Conservation (phyloP, 140 eudicot species). For the Bidens hawaiensis region DNA sequence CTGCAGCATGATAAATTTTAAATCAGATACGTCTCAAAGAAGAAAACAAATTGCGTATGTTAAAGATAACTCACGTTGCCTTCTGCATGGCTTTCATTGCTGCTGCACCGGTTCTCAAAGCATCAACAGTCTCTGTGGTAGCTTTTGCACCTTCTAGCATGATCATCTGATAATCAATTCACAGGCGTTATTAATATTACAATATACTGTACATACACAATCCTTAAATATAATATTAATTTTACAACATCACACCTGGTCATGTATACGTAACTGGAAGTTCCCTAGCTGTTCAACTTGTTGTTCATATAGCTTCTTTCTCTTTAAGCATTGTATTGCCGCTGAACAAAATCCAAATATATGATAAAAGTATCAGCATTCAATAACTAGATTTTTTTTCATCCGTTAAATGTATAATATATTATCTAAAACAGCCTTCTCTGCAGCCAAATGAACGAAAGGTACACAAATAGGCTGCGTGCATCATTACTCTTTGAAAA, state of each 20-base stretch:
- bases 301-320: slow-evolving; percentile 43
- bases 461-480: not conserved
- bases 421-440: not conserved
- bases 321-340: slow-evolving; percentile 49
- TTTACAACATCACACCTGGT: slow-evolving; percentile 33
- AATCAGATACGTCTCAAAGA: slow-evolving; percentile 12
- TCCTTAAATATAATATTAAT: not conserved
- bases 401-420: not conserved
- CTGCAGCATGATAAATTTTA: slow-evolving; percentile 21
- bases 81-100: slow-evolving; percentile 69
- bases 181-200: not conserved
- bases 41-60: not conserved
- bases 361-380: not conserved
- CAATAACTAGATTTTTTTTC: not conserved
- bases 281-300: slow-evolving; percentile 56
- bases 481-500: not conserved
- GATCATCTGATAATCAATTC: slow-evolving; percentile 35
- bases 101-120: slow-evolving; percentile 61
- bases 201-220: not conserved
- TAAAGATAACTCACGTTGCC: slow-evolving; percentile 41
- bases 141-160: slow-evolving; percentile 69
- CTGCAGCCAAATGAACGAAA: not conserved
- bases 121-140: slow-evolving; percentile 63
- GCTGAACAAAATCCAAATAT: slow-evolving; percentile 28
- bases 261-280: slow-evolving; percentile 52